Percentiles rank a stretch among this genome's conserved stretches.
These are phyloP conservation scores for Bimuria novae-zelandiae DNA, from an alignment of 2,329 filamentous ascomycete species.

Conservation along the genomic window DNA sequence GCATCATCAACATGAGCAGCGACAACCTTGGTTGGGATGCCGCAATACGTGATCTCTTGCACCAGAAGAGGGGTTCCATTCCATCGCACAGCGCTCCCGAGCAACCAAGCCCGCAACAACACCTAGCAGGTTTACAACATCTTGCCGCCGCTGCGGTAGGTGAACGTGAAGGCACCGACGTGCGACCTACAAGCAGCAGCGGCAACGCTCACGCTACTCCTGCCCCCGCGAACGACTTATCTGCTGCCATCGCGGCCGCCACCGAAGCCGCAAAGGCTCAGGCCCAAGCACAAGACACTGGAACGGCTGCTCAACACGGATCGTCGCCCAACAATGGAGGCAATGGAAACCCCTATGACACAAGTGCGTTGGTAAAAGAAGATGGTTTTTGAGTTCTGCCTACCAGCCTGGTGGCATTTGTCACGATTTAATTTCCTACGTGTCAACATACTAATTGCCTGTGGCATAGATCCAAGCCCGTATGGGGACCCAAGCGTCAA, in stretches of 20 bases:
- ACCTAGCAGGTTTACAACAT: conserved; percentile 46
- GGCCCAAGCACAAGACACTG: conserved; percentile 37
- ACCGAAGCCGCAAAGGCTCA: conserved; percentile 43
- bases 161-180: conserved; percentile 39
- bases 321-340: conserved; percentile 14
- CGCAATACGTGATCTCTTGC: conserved; percentile 38
- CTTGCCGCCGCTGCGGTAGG: conserved; percentile 46
- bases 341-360: conserved; percentile 17
- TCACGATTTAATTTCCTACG: background rate
- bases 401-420: background rate
- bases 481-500: background rate
- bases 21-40: conserved; percentile 43
- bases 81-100: conserved; percentile 27
- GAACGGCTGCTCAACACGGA: conserved; percentile 37
- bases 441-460: background rate
- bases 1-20: conserved; percentile 35
- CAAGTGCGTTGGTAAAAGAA: conserved; percentile 12
- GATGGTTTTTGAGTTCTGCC: conserved; percentile 8
- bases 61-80: conserved; percentile 33
- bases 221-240: conserved; percentile 36
- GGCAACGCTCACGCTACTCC: conserved; percentile 23
- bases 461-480: background rate
- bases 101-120: conserved; percentile 33
- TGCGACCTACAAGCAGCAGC: conserved; percentile 31
- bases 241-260: conserved; percentile 43